phyloP scores from a whole-genome alignment of 352 stramenopile genomes.

The Globisporangium spiculum region DNA sequence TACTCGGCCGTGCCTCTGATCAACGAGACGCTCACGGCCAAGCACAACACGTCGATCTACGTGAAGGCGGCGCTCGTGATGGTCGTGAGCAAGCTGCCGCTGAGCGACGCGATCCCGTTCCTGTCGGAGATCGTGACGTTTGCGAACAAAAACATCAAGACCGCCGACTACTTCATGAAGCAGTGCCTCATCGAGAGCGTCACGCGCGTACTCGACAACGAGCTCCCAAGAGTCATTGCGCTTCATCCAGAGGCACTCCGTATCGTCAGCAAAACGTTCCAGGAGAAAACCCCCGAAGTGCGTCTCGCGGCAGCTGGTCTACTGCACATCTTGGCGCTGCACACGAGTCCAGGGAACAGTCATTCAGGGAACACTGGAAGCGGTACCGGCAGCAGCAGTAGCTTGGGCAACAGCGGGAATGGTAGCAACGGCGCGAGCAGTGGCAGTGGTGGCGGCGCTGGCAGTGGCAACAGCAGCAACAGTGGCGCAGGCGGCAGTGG shows the following conservation, averaged over 20 bases:
- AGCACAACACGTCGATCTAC: conserved; percentile 56
- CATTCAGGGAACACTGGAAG: not conserved
- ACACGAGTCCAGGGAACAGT: conserved; percentile 32
- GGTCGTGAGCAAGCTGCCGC: conserved; percentile 53
- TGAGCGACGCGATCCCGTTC: conserved; percentile 64
- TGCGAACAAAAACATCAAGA: conserved; percentile 50
- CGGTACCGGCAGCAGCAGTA: conserved; percentile 15
- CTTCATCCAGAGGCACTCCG: conserved; percentile 71
- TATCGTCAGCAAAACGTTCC: conserved; percentile 61
- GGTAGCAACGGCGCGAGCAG: conserved; percentile 15
- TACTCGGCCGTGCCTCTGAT: conserved; percentile 54
- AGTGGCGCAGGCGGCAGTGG: conserved; percentile 13
- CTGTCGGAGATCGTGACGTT: conserved; percentile 65
- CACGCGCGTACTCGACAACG: conserved; percentile 46
- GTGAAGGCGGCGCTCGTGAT: conserved; percentile 69
- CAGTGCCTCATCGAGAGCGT: conserved; percentile 72
- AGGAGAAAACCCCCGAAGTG: conserved; percentile 80
- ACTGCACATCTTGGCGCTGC: conserved; percentile 58
- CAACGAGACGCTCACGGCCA: conserved; percentile 52
- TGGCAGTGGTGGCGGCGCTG: conserved; percentile 15
- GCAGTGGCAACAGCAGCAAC: not conserved
- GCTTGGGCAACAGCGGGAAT: conserved; percentile 19
- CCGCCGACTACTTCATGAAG: conserved; percentile 78
- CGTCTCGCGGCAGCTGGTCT: conserved; percentile 55
- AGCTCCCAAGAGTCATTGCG: conserved; percentile 32